These are phyloP conservation scores for Zostera marina DNA, from an alignment of 116 monocot genomes.

Conservation along the genomic window DNA sequence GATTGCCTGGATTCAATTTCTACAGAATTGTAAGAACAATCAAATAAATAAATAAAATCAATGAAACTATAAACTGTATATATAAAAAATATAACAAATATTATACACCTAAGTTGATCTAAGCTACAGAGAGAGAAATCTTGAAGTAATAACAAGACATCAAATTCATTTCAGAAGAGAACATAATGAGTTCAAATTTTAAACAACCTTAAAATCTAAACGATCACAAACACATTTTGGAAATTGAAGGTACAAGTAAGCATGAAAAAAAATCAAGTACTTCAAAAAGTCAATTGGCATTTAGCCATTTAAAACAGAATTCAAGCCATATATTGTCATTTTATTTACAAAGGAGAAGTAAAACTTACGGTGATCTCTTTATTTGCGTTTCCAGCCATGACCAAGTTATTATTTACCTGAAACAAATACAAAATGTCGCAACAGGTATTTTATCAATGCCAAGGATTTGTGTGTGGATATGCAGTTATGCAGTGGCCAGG, in stretches of 20 bases:
- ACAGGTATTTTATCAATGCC: too few species aligned
- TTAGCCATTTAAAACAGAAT: slow-evolving; percentile 1
- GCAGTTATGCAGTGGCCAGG: too few species aligned
- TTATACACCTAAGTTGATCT: background rate
- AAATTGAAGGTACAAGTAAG: background rate
- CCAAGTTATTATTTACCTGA: slow-evolving; percentile 97
- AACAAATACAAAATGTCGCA: slow-evolving; percentile 6
- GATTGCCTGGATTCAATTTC: slow-evolving; percentile 32
- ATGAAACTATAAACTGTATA: background rate
- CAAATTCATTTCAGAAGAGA: too few species aligned
- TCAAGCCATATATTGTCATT: background rate
- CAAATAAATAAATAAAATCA: slow-evolving; percentile 3
- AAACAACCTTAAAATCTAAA: too few species aligned
- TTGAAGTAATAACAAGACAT: too few species aligned
- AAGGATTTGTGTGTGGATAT: too few species aligned
- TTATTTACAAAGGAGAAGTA: background rate
- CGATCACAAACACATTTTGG: background rate
- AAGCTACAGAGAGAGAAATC: background rate
- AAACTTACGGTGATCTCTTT: slow-evolving; percentile 73
- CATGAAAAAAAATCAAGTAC: background rate
- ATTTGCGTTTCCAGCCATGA: slow-evolving; percentile 72
- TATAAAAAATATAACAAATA: background rate
- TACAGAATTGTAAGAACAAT: slow-evolving; percentile 7
- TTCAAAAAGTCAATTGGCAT: background rate
- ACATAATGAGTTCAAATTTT: too few species aligned